phyloP scores from a whole-genome alignment of 208 protist species.

The Trypanosoma platydactyli region DNA sequence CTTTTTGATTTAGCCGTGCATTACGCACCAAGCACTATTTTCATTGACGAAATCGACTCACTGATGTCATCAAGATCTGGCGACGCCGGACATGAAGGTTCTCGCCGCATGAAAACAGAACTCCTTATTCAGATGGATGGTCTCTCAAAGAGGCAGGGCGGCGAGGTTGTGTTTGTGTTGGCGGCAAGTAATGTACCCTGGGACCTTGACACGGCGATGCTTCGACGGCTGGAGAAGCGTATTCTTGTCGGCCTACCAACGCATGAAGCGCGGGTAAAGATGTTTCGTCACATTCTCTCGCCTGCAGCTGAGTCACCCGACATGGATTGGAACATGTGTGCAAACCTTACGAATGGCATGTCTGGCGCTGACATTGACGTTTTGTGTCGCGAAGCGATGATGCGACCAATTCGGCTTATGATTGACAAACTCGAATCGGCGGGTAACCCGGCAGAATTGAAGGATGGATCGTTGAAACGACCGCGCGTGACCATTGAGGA shows the following conservation, averaged over 20 bases:
- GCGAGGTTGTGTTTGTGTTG: constrained; percentile 91
- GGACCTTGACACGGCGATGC: constrained; percentile 93
- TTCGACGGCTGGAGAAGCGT: constrained; percentile 91
- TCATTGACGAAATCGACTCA: constrained; percentile 99
- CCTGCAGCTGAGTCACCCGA: constrained; percentile 9
- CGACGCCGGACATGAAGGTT: constrained; percentile 93
- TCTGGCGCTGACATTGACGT: constrained; percentile 92
- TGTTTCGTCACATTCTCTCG: constrained; percentile 70
- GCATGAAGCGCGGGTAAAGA: constrained; percentile 45
- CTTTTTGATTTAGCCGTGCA: constrained; percentile 93
- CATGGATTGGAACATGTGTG: constrained; percentile 70
- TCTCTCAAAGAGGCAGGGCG: constrained; percentile 69
- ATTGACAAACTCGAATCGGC: constrained; percentile 75
- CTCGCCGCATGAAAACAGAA: constrained; percentile 93
- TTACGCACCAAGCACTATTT: constrained; percentile 97
- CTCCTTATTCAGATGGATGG: constrained; percentile 94
- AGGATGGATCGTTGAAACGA: constrained; percentile 33
- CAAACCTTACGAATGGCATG: constrained; percentile 72
- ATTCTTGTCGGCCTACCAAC: constrained; percentile 91
- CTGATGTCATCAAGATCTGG: constrained; percentile 93
- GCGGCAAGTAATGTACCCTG: constrained; percentile 93
- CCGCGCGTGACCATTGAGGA: constrained; percentile 71
- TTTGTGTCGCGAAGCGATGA: constrained; percentile 91
- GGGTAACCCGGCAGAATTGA: constrained; percentile 28
- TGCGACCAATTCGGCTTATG: constrained; percentile 88